Conservation (phyloP, 805 yeast species). For the Metschnikowia santaceciliae region DNA sequence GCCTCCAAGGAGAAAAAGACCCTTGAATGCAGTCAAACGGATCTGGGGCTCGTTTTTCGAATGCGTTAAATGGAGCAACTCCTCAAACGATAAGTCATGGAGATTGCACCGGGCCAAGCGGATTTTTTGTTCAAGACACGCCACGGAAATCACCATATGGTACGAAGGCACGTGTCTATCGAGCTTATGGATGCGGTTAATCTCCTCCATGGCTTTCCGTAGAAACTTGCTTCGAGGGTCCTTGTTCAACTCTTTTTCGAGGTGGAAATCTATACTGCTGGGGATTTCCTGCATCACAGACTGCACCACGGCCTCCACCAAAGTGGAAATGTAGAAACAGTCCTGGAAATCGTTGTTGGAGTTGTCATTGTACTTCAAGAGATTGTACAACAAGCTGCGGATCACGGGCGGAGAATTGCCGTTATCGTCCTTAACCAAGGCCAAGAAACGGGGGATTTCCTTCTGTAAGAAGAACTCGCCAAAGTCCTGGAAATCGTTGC, state of each 20-base stretch:
- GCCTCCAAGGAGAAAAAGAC: constrained; percentile 72
- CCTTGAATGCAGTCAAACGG: constrained; percentile 64
- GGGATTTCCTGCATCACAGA: constrained; percentile 20
- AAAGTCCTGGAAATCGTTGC: constrained; percentile 77
- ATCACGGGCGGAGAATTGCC: constrained; percentile 59
- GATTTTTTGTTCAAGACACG: constrained; percentile 58
- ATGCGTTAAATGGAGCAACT: constrained; percentile 51
- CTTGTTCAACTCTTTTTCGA: constrained; percentile 5
- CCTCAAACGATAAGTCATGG: constrained; percentile 48
- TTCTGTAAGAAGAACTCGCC: constrained; percentile 66
- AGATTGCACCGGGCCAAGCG: constrained; percentile 54
- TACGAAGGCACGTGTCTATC: constrained; percentile 86
- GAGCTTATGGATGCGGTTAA: constrained; percentile 70
- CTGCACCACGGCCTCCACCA: constrained; percentile 52
- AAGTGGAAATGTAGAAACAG: constrained; percentile 54
- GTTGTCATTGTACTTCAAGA: constrained; percentile 83
- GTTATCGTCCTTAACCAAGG: constrained; percentile 55
- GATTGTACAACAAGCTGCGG: constrained; percentile 59
- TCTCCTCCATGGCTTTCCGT: constrained; percentile 49
- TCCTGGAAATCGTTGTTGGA: constrained; percentile 74
- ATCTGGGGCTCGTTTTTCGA: constrained; percentile 47
- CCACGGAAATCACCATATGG: constrained; percentile 49
- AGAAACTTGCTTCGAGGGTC: constrained; percentile 17
- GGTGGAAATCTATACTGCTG: constrained; percentile 11
- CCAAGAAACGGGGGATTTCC: constrained; percentile 60